phyloP scores from a whole-genome alignment of 768 basidiomycete species.

The Phanerochaete carnosa region DNA sequence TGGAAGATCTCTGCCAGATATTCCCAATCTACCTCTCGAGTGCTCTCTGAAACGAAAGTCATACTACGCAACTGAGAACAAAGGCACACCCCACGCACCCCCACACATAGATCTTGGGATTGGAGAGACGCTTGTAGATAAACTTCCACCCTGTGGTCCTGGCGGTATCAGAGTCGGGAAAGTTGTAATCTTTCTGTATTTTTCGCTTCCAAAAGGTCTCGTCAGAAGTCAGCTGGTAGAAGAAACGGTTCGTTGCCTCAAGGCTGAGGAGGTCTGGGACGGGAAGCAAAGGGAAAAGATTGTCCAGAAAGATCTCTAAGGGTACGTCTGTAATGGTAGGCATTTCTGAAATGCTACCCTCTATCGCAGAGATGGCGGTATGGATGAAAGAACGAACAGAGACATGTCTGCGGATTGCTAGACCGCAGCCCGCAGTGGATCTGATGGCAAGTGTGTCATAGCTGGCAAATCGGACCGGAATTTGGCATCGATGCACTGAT shows the following conservation, averaged over 20 bases:
- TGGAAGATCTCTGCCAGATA: conserved; percentile 30
- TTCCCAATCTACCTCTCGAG: conserved; percentile 62
- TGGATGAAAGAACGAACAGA: neutral
- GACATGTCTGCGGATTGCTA: neutral
- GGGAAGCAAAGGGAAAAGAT: conserved; percentile 56
- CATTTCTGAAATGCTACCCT: conserved; percentile 25
- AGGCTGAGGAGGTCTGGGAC: conserved; percentile 56
- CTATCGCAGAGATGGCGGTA: neutral
- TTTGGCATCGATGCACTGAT: neutral
- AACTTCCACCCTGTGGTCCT: conserved; percentile 76
- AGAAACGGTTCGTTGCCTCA: conserved; percentile 59
- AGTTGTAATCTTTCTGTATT: conserved; percentile 72
- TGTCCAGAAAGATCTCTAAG: conserved; percentile 74
- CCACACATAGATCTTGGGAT: conserved; percentile 51
- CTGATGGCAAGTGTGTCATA: neutral
- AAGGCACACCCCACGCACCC: conserved; percentile 42
- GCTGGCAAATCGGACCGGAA: neutral
- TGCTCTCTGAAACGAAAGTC: conserved; percentile 44
- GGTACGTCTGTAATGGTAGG: conserved; percentile 52
- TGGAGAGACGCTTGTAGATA: conserved; percentile 68
- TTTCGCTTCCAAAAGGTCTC: conserved; percentile 79
- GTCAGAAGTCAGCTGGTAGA: conserved; percentile 59
- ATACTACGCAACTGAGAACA: neutral
- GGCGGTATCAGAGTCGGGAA: conserved; percentile 67
- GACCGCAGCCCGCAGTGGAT: neutral